Percentiles rank a stretch among this genome's conserved stretches.
Evolutionary conservation across 176 grass and related monocot species (phyloP).

Genomic region (Melocanna baccifera): DNA sequence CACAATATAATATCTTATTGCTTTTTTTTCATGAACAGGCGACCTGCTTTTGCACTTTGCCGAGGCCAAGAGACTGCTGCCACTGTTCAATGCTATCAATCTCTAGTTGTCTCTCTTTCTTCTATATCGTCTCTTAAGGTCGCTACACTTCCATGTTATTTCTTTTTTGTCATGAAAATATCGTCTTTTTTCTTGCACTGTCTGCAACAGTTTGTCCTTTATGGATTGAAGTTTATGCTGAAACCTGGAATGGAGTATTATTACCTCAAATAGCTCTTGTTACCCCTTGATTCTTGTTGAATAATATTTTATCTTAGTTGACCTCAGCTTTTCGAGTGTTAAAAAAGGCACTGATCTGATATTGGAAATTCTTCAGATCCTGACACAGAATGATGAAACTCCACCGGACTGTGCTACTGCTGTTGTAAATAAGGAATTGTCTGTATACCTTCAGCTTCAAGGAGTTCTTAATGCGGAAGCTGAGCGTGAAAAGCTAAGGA

Average conservation of each 20-base stretch:
- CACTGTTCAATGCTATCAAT: conserved; percentile 54
- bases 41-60: conserved; percentile 67
- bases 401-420: conserved; percentile 68
- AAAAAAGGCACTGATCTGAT: background rate
- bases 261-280: background rate
- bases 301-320: background rate
- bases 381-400: conserved; percentile 52
- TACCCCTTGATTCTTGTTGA: background rate
- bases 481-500: conserved; percentile 74
- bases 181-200: background rate
- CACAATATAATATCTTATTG: background rate
- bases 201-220: conserved; percentile 8
- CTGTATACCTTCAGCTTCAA: conserved; percentile 86
- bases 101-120: conserved; percentile 59
- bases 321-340: background rate
- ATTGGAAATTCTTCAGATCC: conserved; percentile 38
- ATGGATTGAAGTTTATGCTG: background rate
- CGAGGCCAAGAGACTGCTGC: conserved; percentile 35
- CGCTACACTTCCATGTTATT: background rate
- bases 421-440: conserved; percentile 76
- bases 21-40: conserved; percentile 14
- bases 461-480: conserved; percentile 74
- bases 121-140: conserved; percentile 73
- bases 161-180: background rate
- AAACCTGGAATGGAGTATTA: background rate